These are phyloP conservation scores for Nakaseomyces sp. DNA, from an alignment of 1,139 yeast species.

Conservation along the genomic window DNA sequence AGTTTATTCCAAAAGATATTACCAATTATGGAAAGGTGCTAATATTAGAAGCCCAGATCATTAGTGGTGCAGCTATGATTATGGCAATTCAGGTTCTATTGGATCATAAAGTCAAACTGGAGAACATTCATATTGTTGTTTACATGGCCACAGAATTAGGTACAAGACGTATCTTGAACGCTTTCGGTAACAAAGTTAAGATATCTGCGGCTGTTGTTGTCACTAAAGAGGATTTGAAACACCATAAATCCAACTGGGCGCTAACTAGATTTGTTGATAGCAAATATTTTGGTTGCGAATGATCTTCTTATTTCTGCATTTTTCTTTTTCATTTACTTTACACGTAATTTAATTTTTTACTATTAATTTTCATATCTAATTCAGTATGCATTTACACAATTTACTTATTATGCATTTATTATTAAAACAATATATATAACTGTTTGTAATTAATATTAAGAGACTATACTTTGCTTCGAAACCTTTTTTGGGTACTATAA, in stretches of 20 bases:
- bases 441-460: slow-evolving; percentile 2
- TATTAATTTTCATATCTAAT: not conserved
- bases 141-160: slow-evolving; percentile 79
- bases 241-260: slow-evolving; percentile 38
- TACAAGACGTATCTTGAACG: slow-evolving; percentile 61
- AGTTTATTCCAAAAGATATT: slow-evolving; percentile 44
- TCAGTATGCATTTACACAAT: not conserved
- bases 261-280: slow-evolving; percentile 66
- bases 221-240: slow-evolving; percentile 24
- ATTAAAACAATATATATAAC: slow-evolving; percentile 1
- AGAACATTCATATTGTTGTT: slow-evolving; percentile 59
- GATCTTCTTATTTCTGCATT: not conserved
- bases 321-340: not conserved
- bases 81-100: slow-evolving; percentile 87
- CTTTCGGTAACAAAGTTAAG: slow-evolving; percentile 55
- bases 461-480: not conserved
- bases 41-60: slow-evolving; percentile 76
- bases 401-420: not conserved
- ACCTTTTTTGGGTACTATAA: not conserved
- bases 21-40: slow-evolving; percentile 41
- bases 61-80: slow-evolving; percentile 87
- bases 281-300: slow-evolving; percentile 56
- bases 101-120: slow-evolving; percentile 65
- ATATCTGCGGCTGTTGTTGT: slow-evolving; percentile 66
- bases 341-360: not conserved